These are phyloP conservation scores for Scutellaria baicalensis DNA, from an alignment of 257 asterid species.

Conservation along the genomic window DNA sequence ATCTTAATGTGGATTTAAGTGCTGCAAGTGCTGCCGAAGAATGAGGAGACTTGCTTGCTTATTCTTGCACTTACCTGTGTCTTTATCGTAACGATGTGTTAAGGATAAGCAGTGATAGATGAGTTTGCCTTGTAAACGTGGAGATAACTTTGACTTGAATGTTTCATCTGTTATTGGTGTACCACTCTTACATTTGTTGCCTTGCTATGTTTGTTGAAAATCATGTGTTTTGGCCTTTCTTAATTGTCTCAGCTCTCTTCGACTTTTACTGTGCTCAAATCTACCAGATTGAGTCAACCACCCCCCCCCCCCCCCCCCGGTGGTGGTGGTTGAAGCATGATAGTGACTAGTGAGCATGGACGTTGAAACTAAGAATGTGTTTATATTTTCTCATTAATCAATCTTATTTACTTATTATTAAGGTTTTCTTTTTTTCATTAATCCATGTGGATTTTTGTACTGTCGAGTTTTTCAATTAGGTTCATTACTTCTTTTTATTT, in stretches of 20 bases:
- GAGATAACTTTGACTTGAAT: neutral
- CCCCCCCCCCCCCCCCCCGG: too few relatives aligned
- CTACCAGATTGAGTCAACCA: too few relatives aligned
- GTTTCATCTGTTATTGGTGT: slow-evolving; percentile 14
- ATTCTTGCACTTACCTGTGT: slow-evolving; percentile 7
- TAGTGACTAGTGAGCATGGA: too few relatives aligned
- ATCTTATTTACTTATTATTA: too few relatives aligned
- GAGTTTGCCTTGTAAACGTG: slow-evolving; percentile 19
- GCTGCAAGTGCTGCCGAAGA: slow-evolving; percentile 65
- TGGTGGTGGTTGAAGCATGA: too few relatives aligned
- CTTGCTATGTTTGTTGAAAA: neutral
- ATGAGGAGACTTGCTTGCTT: slow-evolving; percentile 14
- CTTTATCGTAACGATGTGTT: neutral
- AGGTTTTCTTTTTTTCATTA: too few relatives aligned
- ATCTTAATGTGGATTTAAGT: slow-evolving; percentile 49
- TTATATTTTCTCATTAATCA: too few relatives aligned
- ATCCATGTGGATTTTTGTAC: too few relatives aligned
- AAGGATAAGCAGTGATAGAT: slow-evolving; percentile 9
- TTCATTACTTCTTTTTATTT: too few relatives aligned
- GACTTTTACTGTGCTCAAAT: neutral
- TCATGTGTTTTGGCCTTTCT: neutral
- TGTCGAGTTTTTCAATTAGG: too few relatives aligned
- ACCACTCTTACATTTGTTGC: neutral
- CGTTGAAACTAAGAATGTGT: too few relatives aligned
- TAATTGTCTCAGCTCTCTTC: neutral